phyloP scores from a whole-genome alignment of 495 filamentous ascomycete genomes.

The Amniculicola lignicola region DNA sequence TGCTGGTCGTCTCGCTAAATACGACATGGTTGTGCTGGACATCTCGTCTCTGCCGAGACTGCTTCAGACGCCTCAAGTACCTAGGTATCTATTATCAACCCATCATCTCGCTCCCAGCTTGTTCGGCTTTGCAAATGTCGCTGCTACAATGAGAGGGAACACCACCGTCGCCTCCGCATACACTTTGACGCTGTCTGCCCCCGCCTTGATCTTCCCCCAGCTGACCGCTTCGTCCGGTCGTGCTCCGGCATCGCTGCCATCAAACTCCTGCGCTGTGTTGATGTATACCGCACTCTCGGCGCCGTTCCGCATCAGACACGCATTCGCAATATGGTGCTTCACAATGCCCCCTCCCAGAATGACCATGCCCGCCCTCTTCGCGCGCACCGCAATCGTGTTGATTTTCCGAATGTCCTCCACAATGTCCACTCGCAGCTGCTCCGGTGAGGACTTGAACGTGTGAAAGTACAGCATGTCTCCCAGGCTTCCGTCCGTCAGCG shows the following conservation, averaged over 20 bases:
- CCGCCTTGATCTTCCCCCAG: conserved; percentile 95
- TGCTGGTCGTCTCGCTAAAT: too few species aligned
- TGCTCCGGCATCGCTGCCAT: conserved; percentile 94
- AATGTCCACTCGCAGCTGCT: conserved; percentile 77
- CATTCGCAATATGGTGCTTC: conserved; percentile 98
- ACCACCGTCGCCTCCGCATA: conserved; percentile 89
- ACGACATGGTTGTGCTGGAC: too few species aligned
- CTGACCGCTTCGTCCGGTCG: conserved; percentile 94
- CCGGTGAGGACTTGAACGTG: conserved; percentile 79
- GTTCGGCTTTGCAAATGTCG: conserved; percentile 71
- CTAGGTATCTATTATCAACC: too few species aligned
- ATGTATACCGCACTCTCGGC: conserved; percentile 95
- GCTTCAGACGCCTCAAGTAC: too few species aligned
- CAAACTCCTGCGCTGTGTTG: conserved; percentile 94
- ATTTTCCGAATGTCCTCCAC: conserved; percentile 84
- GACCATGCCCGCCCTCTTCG: conserved; percentile 84
- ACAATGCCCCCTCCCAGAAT: conserved; percentile 89
- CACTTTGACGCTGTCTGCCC: conserved; percentile 85
- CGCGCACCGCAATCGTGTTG: conserved; percentile 82
- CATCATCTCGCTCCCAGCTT: not conserved
- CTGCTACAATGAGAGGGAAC: conserved; percentile 92
- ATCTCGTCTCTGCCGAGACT: too few species aligned
- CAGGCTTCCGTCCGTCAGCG: conserved; percentile 87
- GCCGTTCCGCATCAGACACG: conserved; percentile 93
- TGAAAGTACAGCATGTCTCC: conserved; percentile 99